Base-by-base conservation (phyloP, 768 basidiomycete species). In the Rubroboletus satanas region DNA sequence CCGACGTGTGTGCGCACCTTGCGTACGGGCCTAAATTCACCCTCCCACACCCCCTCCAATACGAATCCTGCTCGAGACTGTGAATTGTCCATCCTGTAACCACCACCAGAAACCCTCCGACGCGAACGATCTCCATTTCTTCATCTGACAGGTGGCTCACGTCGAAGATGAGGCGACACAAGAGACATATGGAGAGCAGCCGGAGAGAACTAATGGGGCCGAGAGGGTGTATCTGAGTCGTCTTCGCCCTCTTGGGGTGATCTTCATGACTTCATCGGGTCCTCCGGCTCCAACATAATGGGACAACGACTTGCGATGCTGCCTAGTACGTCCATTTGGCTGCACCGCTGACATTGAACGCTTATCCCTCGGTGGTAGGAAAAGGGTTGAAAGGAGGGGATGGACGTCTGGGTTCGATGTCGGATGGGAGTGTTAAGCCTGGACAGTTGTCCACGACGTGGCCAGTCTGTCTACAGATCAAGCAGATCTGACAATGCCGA, bases 111-210 rank as follows among this genome's bases (percentile, higher is more conserved):
- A 26, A 26, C 26, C 45, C 23, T 9, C 29, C 39, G 12, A 9
- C 3, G 14, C 6, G 26, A 33, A 52, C 21, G 2, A 12, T 32
- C 9, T 15, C 38, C 26, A 56, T 37, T 8, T 59, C 56, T 7
- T 54, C 39, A 7, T 28, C 49, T 6, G 31, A 36, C 11, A 64
- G 26, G 18, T 44, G 17, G 12, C 33, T 61, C 17, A 45, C 39
- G 38, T 61, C 18, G 47, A 63, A 58, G 6, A 56, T 45, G 17
- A 63, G 49, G 31, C 59, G 56, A 31, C 54, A 64, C 15, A 58
- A 9, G 12, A 52, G 42, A 21, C 62, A 56, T 3, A 52, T 52
- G 3, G 59, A 49, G 18, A 61, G 55, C 5, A 60, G 31, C 6
- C 37, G 23, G 17, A 62, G 39, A 5, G 50, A 52, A 17, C 5